Evolutionary conservation across 805 yeast genomes (phyloP), one percentile per base, ranked within the genome.

Genomic region (Candida sonorensis): DNA sequence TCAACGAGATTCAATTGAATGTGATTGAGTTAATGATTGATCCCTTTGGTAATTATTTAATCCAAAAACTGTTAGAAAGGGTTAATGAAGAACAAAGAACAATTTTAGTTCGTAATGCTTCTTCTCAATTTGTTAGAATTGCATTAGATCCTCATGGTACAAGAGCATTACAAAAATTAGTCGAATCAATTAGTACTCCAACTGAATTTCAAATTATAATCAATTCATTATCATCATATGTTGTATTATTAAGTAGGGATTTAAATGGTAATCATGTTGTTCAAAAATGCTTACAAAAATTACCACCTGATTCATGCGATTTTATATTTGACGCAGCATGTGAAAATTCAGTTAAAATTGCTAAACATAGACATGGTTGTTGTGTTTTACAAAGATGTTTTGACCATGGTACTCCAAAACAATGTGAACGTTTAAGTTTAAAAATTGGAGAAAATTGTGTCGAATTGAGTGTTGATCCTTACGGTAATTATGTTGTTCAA

Each of bases 351-450:
- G 68, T 77, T 23, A 81, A 77, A 36, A 85, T 92, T 35, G 94
- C 96, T 5, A 86, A 94, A 29, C 97, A 92, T 52, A 75, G 96
- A 51, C 97, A 92, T 53, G 98, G 97, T 6, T 92, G 98, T 62
- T 90, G 97, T 59, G 97, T 90, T 17, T 66, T 90, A 36, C 98
- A 90, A 61, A 73, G 97, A 48, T 88, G 97, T 57, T 70, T 92
- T 46, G 97, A 92, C 57, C 84, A 81, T 57, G 97, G 97, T 4
- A 72, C 77, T 15, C 60, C 61, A 4, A 66, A 60, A 24, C 97
- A 92, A 58, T 71, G 86, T 35, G 66, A 67, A 41, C 75, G 72
- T 38, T 66, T 92, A 34, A 77, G 86, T 16, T 53, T 67, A 17
- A 73, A 72, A 41, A 79, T 90, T 27, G 82, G 92, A 14, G 67